Evolutionary conservation across 768 basidiomycete genomes (phyloP).

Genomic region (Hysterangium stoloniferum): DNA sequence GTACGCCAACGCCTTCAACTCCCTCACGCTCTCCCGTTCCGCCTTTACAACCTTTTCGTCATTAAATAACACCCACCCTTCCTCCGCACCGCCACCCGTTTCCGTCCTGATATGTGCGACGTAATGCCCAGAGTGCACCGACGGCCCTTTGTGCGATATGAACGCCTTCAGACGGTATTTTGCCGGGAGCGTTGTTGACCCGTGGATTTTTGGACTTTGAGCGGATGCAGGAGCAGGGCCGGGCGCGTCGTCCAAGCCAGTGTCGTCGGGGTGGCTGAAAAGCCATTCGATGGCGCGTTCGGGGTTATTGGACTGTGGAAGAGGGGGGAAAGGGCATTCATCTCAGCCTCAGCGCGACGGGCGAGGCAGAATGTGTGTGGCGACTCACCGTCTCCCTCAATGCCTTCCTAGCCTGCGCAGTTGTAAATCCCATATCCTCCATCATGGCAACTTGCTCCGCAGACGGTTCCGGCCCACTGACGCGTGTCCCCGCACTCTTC

Average conservation of each 20-base stretch:
- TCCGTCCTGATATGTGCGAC: conserved; percentile 64
- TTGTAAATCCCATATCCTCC: conserved; percentile 88
- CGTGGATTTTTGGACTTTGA: conserved; percentile 25
- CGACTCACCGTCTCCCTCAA: conserved; percentile 71
- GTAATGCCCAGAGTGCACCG: conserved; percentile 92
- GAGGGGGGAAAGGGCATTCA: not conserved
- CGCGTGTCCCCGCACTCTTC: too few relatives aligned
- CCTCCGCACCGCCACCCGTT: conserved; percentile 25
- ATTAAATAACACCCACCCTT: conserved; percentile 86
- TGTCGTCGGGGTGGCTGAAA: conserved; percentile 88
- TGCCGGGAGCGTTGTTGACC: conserved; percentile 60
- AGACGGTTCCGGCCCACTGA: conserved; percentile 48
- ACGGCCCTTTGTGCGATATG: conserved; percentile 94
- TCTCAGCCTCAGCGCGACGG: not conserved
- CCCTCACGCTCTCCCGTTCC: conserved; percentile 71
- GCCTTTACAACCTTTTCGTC: conserved; percentile 95
- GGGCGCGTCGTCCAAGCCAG: conserved; percentile 46
- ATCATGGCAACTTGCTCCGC: conserved; percentile 67
- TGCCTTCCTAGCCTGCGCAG: conserved; percentile 78
- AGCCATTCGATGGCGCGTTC: conserved; percentile 95
- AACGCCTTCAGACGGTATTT: conserved; percentile 83
- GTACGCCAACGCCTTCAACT: conserved; percentile 81
- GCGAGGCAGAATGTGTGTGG: not conserved
- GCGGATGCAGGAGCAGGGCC: conserved; percentile 16
- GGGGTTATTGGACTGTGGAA: conserved; percentile 51